phyloP scores from a whole-genome alignment of 2,329 filamentous ascomycete genomes.

The Paramyrothecium roridum region DNA sequence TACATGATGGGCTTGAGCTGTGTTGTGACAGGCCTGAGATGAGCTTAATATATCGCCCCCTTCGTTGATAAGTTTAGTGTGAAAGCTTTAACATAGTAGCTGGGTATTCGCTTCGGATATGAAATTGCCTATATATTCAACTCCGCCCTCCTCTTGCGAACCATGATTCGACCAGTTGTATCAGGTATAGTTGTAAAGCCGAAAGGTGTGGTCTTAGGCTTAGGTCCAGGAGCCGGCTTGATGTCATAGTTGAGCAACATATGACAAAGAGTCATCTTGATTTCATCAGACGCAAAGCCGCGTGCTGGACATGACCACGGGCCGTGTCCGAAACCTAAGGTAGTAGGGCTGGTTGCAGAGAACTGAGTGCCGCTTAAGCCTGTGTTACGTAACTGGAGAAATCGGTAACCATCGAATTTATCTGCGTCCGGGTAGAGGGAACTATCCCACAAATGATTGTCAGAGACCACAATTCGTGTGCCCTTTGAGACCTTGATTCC shows the following conservation, averaged over 20 bases:
- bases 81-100: too few relatives aligned
- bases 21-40: too few relatives aligned
- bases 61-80: too few relatives aligned
- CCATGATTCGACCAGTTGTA: not conserved
- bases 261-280: not conserved
- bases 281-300: not conserved
- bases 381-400: not conserved
- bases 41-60: too few relatives aligned
- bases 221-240: not conserved
- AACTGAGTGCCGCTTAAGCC: not conserved
- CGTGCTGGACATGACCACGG: not conserved
- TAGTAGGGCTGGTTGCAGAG: not conserved
- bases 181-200: not conserved
- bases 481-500: not conserved
- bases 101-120: too few relatives aligned
- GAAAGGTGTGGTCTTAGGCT: not conserved
- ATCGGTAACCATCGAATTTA: slow-evolving; percentile 1
- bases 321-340: slow-evolving; percentile 1
- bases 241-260: slow-evolving; percentile 2
- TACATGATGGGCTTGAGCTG: too few relatives aligned
- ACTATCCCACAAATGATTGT: not conserved
- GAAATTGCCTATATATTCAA: too few relatives aligned
- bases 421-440: slow-evolving; percentile 1
- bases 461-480: not conserved
- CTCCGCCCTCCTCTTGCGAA: not conserved